Conservation (phyloP, 768 basidiomycete species). For the Pleurotus tuoliensis region DNA sequence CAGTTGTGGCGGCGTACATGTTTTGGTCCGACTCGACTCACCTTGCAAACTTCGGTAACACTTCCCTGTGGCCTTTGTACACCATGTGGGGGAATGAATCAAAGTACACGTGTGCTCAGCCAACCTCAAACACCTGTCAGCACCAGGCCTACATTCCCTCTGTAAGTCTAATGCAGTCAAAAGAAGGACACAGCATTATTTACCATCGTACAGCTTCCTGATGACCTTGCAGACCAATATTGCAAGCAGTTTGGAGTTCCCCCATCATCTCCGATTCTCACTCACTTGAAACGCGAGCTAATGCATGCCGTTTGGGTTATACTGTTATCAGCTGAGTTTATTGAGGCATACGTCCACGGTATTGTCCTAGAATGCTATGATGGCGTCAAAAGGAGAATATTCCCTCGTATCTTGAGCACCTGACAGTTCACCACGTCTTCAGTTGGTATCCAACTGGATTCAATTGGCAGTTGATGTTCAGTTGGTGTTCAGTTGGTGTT, state of each 20-base stretch:
- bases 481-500: no score
- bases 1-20: conserved; percentile 15
- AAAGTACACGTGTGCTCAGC: conserved; percentile 31
- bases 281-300: conserved; percentile 8
- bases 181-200: no score
- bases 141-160: conserved; percentile 41
- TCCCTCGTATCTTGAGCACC: neutral
- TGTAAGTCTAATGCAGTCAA: conserved; percentile 16
- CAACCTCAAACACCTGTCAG: conserved; percentile 26
- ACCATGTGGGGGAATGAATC: conserved; percentile 30
- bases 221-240: neutral
- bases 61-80: conserved; percentile 30
- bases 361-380: conserved; percentile 7
- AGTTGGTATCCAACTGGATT: no score
- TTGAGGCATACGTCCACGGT: conserved; percentile 6
- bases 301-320: conserved; percentile 10
- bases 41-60: conserved; percentile 28
- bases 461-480: no score
- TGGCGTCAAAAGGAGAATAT: neutral
- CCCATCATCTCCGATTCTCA: neutral
- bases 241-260: neutral
- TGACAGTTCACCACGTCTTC: no score
- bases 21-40: conserved; percentile 29
- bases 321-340: neutral
- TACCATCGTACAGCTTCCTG: conserved; percentile 2